Conservation (phyloP, 768 basidiomycete genomes). For the Cantharellus anzutake region DNA sequence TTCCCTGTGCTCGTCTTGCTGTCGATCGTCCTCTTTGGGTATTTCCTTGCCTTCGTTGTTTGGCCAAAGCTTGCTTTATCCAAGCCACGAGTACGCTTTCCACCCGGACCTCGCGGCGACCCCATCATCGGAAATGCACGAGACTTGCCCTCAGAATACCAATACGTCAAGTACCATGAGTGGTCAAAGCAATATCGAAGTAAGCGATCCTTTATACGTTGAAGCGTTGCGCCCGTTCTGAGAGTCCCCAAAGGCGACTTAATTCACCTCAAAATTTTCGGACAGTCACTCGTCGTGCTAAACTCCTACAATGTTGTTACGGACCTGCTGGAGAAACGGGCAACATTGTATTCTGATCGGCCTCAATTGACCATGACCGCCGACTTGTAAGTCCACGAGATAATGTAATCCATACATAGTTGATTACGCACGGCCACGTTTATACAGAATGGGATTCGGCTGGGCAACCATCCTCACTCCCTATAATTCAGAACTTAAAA, state of each 20-base stretch:
- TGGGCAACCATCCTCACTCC: neutral
- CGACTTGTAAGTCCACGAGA: neutral
- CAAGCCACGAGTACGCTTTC: neutral
- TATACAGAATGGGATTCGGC: neutral
- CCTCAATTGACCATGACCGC: conserved; percentile 9
- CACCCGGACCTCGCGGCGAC: neutral
- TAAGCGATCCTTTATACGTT: neutral
- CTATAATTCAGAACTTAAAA: neutral
- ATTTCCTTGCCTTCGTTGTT: too few species aligned
- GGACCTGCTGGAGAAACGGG: conserved; percentile 9
- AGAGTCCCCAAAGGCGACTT: neutral
- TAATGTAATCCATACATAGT: neutral
- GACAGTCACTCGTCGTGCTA: conserved; percentile 5
- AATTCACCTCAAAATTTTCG: conserved; percentile 1
- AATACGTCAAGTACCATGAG: neutral
- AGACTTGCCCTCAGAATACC: neutral
- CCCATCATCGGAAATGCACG: neutral
- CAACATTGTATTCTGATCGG: conserved; percentile 8
- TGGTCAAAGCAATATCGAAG: neutral
- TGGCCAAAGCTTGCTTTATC: too few species aligned
- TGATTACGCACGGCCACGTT: neutral
- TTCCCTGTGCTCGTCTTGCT: too few species aligned
- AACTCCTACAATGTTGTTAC: conserved; percentile 4
- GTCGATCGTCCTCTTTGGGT: too few species aligned
- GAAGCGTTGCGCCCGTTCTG: neutral